These are phyloP conservation scores for Lunularia cruciata DNA, from an alignment of 225 moss, liverwort and hornwort genomes.

Conservation along the genomic window DNA sequence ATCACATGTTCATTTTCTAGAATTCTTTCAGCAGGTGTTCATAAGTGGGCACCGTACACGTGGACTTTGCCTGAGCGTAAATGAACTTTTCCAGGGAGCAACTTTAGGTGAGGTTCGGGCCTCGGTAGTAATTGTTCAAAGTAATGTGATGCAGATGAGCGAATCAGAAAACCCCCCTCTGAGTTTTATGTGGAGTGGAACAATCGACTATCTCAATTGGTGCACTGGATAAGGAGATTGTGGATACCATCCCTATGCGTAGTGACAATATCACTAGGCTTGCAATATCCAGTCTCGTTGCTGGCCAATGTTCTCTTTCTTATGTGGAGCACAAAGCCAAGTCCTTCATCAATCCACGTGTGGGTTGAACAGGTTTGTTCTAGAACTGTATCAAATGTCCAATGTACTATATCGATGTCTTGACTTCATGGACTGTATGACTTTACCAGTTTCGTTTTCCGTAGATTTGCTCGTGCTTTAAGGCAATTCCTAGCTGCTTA, in stretches of 20 bases:
- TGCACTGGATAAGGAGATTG: conserved; percentile 47
- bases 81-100: too few relatives aligned
- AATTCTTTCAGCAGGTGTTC: not conserved
- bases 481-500: too few relatives aligned
- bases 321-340: conserved; percentile 86
- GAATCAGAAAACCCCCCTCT: conserved; percentile 16
- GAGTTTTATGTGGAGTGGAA: conserved; percentile 34
- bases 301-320: conserved; percentile 60
- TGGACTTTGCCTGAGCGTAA: conserved; percentile 13
- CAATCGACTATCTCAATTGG: conserved; percentile 31
- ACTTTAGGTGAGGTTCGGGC: too few relatives aligned
- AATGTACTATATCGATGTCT: too few relatives aligned
- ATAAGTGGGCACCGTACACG: not conserved
- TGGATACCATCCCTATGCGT: conserved; percentile 70
- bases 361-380: conserved; percentile 66
- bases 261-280: conserved; percentile 61
- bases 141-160: conserved; percentile 33
- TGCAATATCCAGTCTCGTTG: conserved; percentile 65
- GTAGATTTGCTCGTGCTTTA: too few relatives aligned
- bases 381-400: too few relatives aligned
- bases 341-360: conserved; percentile 64
- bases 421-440: too few relatives aligned
- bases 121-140: too few relatives aligned
- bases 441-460: too few relatives aligned
- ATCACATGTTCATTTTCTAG: not conserved